Base-by-base conservation (phyloP, 441 rosid genomes). In the Eruca vesicaria region DNA sequence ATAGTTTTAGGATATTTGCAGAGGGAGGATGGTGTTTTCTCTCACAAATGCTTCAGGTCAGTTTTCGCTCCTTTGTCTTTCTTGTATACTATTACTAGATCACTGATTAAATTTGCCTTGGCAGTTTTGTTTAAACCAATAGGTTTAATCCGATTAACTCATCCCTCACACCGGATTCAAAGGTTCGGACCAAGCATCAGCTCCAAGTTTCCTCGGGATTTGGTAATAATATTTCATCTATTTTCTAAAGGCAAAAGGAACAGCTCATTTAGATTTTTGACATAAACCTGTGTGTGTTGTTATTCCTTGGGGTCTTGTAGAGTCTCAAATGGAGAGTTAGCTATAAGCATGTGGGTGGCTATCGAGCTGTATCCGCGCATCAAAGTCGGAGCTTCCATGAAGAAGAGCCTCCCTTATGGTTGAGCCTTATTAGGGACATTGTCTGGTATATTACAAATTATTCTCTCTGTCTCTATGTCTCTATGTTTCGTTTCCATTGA, bases 361-460 rank as follows among this genome's bases (percentile, higher is more conserved):
- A 12, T 21, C 66, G 63, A 72, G 75, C 73, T 29, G 52, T 65
- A 38, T 69, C 84, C 31, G 76, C 76, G 78, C 55, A 72, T 67
- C 76, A 75, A 64, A 86, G 64, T 21, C 74, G 52, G 69, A 71
- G 76, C 75, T 71, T 57, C 35, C 75, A 78, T 14, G 78, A 78
- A n/a, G 81, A 78, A 59, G 84, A 85, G 19, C 85, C 97, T 48
- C 82, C 96, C 28, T 81, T 87, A 29, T 84, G 84, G 89, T 55
- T 79, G 28, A 85, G 79, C 63, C 80, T 84, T 45, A 4, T 84
- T 62, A 78, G 79, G 80, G 88, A 91, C 68, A 58, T 64, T n/a
- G 43, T 84, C 59, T 65, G 96, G 97, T 89, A 88, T 63, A 6
- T n/a, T 18, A 38, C 21, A 11, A 55, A 20, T 12, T 43, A 45